Conservation (phyloP, 1,139 yeast genomes). For the Saccharomyces hybrid region DNA sequence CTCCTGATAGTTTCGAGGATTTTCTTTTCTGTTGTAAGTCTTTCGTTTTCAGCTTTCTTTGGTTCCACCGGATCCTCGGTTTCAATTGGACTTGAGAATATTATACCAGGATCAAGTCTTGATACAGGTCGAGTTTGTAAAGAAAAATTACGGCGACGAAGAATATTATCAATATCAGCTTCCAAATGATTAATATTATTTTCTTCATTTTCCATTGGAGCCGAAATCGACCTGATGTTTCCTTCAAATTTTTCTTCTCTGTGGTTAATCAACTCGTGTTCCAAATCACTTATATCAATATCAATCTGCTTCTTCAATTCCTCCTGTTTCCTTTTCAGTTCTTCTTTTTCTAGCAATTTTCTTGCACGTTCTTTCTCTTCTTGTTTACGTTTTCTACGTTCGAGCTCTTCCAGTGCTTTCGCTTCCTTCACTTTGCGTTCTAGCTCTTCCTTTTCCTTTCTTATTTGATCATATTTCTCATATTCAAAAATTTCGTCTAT, state of each 20-base stretch:
- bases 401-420: conserved; percentile 44
- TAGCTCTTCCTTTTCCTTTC: conserved; percentile 46
- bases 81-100: conserved; percentile 6
- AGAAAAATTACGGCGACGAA: conserved; percentile 35
- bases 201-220: conserved; percentile 25
- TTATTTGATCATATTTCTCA: conserved; percentile 49
- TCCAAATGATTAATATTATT: conserved; percentile 18
- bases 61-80: conserved; percentile 1
- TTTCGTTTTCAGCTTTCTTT: conserved; percentile 8
- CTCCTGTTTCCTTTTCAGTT: conserved; percentile 10
- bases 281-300: conserved; percentile 8
- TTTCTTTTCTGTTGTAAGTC: conserved; percentile 20
- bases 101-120: conserved; percentile 54
- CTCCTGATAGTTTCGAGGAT: conserved; percentile 36
- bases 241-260: conserved; percentile 23
- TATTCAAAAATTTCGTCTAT: conserved; percentile 70
- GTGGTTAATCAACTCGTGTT: conserved; percentile 16
- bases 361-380: conserved; percentile 16
- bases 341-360: conserved; percentile 14
- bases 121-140: conserved; percentile 55
- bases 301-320: conserved; percentile 9
- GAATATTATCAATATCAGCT: conserved; percentile 15
- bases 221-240: conserved; percentile 34
- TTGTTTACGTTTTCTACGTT: conserved; percentile 34
- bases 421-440: conserved; percentile 38